Base-by-base conservation (phyloP, 2,329 filamentous ascomycete genomes). In the Coniochaeta pulveracea region DNA sequence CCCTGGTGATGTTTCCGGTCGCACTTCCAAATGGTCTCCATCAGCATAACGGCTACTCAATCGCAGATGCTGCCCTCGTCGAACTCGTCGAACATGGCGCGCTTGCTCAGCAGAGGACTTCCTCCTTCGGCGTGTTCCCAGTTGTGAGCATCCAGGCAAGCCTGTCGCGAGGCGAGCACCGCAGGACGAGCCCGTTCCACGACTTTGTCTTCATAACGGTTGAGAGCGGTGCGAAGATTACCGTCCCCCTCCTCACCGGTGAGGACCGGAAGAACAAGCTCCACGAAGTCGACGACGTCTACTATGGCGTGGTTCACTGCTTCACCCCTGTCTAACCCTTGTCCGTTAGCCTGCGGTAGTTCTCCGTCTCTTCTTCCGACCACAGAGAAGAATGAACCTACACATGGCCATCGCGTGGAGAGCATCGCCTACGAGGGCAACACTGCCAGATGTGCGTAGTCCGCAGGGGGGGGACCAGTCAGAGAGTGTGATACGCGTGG, bases 321-420 rank as follows among this genome's bases (percentile, higher is more conserved):
- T 47, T 75, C 70, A 3, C 70, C 70, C 9, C 70, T 59, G 42
- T 67, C 69, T 75, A 38, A 18, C 23, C 14, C 10, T 9, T 10
- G n/a, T n/a, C n/a, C n/a, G 12, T 30, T 12, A 35, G n/a, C n/a
- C n/a, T n/a, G n/a, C n/a, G n/a, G n/a, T n/a, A n/a, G n/a, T n/a
- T n/a, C n/a, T n/a, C n/a, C n/a, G n/a, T n/a, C n/a, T n/a, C n/a
- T n/a, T n/a, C n/a, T n/a, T n/a, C 12, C 23, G 17, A n/a, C n/a
- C n/a, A n/a, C n/a, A n/a, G 4, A n/a, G n/a, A n/a, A n/a, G n/a
- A n/a, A n/a, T n/a, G n/a, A 11, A 49, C 66, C 48, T 58, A 73
- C 67, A 74, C 69, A 74, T 74, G 1, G 65, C 63, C 69, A 75
- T 75, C 0, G 65, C 58, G 46, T 75, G 70, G 3, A 70, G 55